Evolutionary conservation across 2,329 filamentous ascomycete species (phyloP).

Genomic region (Scorias spongiosa): DNA sequence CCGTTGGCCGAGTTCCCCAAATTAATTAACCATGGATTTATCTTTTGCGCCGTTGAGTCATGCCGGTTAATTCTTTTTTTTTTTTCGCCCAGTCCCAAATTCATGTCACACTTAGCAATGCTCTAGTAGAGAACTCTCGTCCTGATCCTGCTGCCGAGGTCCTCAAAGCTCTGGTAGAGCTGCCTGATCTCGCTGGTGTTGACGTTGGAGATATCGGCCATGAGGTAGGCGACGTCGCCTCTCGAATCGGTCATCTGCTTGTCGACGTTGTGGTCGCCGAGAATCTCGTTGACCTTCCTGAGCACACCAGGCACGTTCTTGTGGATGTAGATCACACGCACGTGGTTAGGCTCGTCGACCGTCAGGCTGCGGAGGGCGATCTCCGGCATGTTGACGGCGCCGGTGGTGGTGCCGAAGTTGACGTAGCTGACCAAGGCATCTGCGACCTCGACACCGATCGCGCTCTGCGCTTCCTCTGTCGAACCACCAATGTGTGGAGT

Average conservation of each 20-base stretch:
- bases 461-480: slow-evolving; percentile 92
- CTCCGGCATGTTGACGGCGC: slow-evolving; percentile 94
- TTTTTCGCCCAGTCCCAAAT: background rate
- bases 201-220: slow-evolving; percentile 92
- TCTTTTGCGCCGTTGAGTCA: no score
- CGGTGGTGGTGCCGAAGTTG: slow-evolving; percentile 82
- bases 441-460: slow-evolving; percentile 86
- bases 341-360: slow-evolving; percentile 75
- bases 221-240: slow-evolving; percentile 87
- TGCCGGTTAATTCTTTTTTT: no score
- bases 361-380: slow-evolving; percentile 80
- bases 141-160: slow-evolving; percentile 37
- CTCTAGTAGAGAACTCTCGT: slow-evolving; percentile 33
- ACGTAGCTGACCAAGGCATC: slow-evolving; percentile 85
- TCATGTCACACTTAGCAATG: background rate
- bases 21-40: no score
- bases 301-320: slow-evolving; percentile 92
- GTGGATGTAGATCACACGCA: slow-evolving; percentile 91
- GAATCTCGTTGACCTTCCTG: slow-evolving; percentile 84
- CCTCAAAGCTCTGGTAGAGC: slow-evolving; percentile 69
- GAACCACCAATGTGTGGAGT: slow-evolving; percentile 95
- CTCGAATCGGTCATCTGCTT: slow-evolving; percentile 96
- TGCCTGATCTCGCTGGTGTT: slow-evolving; percentile 68
- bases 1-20: no score
- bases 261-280: slow-evolving; percentile 92